These are phyloP conservation scores for Pascua guehoae DNA, from an alignment of 1,284 basidiomycete genomes.

Conservation along the genomic window DNA sequence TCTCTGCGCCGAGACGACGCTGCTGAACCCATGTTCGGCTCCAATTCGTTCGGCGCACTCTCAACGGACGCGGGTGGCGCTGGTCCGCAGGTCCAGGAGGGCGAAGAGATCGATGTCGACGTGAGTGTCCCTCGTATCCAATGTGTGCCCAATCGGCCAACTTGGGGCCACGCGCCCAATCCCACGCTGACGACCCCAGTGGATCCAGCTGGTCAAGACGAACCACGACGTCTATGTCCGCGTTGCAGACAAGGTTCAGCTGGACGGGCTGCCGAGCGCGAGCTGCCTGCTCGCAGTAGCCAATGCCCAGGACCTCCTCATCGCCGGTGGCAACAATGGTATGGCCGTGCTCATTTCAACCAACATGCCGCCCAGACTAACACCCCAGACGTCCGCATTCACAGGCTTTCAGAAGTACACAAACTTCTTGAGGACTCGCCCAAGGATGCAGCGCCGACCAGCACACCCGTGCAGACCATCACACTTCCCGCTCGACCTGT, in stretches of 20 bases:
- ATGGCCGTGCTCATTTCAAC: neutral
- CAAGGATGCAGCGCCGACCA: conserved; percentile 28
- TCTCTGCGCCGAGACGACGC: too few relatives aligned
- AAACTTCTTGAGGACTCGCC: conserved; percentile 26
- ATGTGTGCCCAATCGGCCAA: neutral
- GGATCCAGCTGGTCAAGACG: conserved; percentile 47
- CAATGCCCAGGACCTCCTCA: conserved; percentile 42
- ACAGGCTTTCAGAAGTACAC: conserved; percentile 36
- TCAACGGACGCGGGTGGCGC: conserved; percentile 30
- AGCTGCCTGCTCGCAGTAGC: conserved; percentile 49
- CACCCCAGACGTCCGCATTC: conserved; percentile 37
- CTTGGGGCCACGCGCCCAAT: neutral
- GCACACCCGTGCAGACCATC: conserved; percentile 26
- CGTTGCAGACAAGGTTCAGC: conserved; percentile 36
- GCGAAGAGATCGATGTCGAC: conserved; percentile 43
- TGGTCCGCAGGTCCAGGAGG: conserved; percentile 27
- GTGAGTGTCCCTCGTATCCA: conserved; percentile 20
- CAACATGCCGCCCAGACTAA: neutral
- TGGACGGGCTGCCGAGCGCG: conserved; percentile 40
- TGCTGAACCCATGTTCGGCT: conserved; percentile 21
- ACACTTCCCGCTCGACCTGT: conserved; percentile 37
- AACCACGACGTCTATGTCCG: conserved; percentile 48
- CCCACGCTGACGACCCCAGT: conserved; percentile 28
- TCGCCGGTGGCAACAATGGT: conserved; percentile 43
- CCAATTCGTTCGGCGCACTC: conserved; percentile 37